Percentiles rank a stretch among this genome's conserved stretches.
Conservation (phyloP, 805 yeast genomes). For the Wickerhamomyces subpelliculosus region DNA sequence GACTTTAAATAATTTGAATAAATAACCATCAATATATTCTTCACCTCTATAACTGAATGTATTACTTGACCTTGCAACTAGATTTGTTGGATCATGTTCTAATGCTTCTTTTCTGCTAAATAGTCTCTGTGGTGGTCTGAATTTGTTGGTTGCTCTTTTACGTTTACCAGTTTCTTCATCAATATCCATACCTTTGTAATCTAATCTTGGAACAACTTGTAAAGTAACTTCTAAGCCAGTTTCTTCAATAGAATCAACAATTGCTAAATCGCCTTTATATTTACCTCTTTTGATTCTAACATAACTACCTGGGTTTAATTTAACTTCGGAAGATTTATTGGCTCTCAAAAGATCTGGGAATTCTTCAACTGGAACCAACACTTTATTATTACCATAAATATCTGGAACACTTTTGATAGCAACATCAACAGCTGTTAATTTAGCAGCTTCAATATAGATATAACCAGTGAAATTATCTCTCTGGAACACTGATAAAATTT, state of each 20-base stretch:
- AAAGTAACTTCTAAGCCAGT: constrained; percentile 94
- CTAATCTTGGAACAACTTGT: constrained; percentile 87
- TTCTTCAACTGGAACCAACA: constrained; percentile 91
- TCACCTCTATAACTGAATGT: constrained; percentile 76
- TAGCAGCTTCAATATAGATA: constrained; percentile 89
- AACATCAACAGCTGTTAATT: constrained; percentile 83
- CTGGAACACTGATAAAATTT: constrained; percentile 85
- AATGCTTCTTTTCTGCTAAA: constrained; percentile 88
- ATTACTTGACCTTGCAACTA: constrained; percentile 58
- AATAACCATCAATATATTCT: constrained; percentile 83
- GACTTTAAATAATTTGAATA: constrained; percentile 79
- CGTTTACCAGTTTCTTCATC: constrained; percentile 46
- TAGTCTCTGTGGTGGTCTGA: constrained; percentile 78
- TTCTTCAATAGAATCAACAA: constrained; percentile 88
- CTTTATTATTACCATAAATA: constrained; percentile 64
- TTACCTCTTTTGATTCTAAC: constrained; percentile 88
- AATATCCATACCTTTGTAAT: constrained; percentile 67
- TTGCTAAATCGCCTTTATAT: constrained; percentile 88
- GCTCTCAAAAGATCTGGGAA: constrained; percentile 90
- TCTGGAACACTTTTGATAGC: constrained; percentile 89
- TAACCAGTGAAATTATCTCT: constrained; percentile 91
- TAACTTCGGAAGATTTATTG: constrained; percentile 79
- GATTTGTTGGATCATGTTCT: constrained; percentile 68
- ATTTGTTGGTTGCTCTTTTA: constrained; percentile 49
- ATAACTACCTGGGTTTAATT: constrained; percentile 85